A percentile compares a stretch with the other conserved stretches of the same genome.
Evolutionary conservation across 768 basidiomycete genomes (phyloP).

Genomic region (Solioccasus polychromus): DNA sequence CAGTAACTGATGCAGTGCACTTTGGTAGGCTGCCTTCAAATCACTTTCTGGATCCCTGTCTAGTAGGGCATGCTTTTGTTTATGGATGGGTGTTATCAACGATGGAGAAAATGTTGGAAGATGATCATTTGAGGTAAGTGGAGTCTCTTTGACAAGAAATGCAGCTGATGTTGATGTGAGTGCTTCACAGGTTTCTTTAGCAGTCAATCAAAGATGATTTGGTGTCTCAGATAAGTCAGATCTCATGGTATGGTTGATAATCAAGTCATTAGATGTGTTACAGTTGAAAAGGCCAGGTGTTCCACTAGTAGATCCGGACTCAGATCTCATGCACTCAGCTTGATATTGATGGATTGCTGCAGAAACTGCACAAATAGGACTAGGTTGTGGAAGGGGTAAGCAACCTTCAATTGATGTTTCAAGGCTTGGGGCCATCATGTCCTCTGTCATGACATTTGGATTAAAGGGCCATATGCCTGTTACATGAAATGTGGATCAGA

Average conservation of each 20-base stretch:
- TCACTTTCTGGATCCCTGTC: not conserved
- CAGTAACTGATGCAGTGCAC: not conserved
- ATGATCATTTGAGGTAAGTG: not conserved
- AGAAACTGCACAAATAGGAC: not conserved
- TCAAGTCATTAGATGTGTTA: no score
- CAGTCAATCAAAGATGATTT: not conserved
- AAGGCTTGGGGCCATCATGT: not conserved
- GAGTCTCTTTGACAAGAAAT: slow-evolving; percentile 2
- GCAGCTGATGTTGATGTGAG: slow-evolving; percentile 6
- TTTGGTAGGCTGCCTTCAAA: not conserved
- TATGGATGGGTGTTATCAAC: not conserved
- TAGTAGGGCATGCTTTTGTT: not conserved
- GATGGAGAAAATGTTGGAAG: not conserved
- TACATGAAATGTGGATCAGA: not conserved
- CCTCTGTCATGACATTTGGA: not conserved
- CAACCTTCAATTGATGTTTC: not conserved
- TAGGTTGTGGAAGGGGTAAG: not conserved
- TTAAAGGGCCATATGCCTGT: slow-evolving; percentile 1
- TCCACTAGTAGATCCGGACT: not conserved
- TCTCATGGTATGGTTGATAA: no score
- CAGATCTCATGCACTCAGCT: not conserved
- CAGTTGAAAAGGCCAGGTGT: not conserved
- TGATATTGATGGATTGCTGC: not conserved
- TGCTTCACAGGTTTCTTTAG: not conserved
- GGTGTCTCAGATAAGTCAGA: no score